These are phyloP conservation scores for Rusavskia elegans DNA, from an alignment of 495 filamentous ascomycete species.

Conservation along the genomic window DNA sequence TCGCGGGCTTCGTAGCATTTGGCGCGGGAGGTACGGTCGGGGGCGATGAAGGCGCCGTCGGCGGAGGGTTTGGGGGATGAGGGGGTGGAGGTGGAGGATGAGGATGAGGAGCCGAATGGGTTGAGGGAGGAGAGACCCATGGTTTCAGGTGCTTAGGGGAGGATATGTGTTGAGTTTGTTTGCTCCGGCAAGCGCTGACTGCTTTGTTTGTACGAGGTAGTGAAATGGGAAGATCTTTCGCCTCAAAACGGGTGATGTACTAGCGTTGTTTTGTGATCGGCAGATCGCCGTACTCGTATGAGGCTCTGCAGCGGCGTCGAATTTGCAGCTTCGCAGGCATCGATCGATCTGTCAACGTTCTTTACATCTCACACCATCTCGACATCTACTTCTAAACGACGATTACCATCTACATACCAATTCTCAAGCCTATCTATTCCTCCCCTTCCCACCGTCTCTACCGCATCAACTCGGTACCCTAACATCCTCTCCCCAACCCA, in stretches of 20 bases:
- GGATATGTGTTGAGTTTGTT: too few relatives aligned
- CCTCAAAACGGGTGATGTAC: neutral
- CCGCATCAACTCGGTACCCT: too few relatives aligned
- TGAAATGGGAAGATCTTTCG: neutral
- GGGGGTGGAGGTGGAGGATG: neutral
- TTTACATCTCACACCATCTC: too few relatives aligned
- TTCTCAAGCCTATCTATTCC: too few relatives aligned
- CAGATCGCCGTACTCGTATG: neutral
- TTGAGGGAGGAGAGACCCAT: conserved; percentile 29
- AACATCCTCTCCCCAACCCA: too few relatives aligned
- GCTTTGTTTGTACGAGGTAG: neutral
- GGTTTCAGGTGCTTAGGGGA: too few relatives aligned
- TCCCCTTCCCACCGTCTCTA: too few relatives aligned
- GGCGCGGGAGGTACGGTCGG: conserved; percentile 58
- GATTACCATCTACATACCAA: too few relatives aligned
- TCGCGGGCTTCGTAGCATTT: conserved; percentile 82
- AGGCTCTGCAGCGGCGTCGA: neutral
- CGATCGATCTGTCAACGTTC: too few relatives aligned
- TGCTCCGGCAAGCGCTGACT: too few relatives aligned
- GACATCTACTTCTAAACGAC: too few relatives aligned
- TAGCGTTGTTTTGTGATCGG: neutral
- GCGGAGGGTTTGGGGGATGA: conserved; percentile 15
- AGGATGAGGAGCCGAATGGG: conserved; percentile 8
- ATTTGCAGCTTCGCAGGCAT: too few relatives aligned
- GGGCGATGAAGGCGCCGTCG: conserved; percentile 41